phyloP scores from a whole-genome alignment of 2,329 filamentous ascomycete genomes.

The Scedosporium minutisporum region DNA sequence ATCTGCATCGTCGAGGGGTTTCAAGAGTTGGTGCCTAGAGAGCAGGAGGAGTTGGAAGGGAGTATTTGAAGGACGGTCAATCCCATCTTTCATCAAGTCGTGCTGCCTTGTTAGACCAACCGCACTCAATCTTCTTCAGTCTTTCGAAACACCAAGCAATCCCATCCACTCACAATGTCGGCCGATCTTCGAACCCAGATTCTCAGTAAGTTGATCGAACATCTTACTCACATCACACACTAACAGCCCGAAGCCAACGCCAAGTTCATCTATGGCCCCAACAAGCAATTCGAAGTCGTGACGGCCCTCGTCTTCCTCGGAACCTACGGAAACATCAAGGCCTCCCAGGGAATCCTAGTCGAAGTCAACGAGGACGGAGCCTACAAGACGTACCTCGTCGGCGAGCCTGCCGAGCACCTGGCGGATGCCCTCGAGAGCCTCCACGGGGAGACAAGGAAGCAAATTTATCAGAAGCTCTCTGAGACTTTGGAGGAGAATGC shows the following conservation, averaged over 20 bases:
- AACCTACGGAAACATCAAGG: not conserved
- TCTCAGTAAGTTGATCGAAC: no score
- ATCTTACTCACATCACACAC: no score
- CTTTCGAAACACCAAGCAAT: no score
- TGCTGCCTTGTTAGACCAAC: no score
- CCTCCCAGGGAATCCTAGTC: not conserved
- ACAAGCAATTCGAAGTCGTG: not conserved
- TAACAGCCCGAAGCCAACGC: not conserved
- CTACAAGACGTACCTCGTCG: not conserved
- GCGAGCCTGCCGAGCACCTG: not conserved
- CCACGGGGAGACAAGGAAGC: not conserved
- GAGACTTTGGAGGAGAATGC: not conserved
- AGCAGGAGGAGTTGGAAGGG: no score
- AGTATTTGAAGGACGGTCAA: no score
- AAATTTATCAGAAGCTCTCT: not conserved
- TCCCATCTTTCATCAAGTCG: no score
- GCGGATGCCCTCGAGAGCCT: not conserved
- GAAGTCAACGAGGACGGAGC: not conserved
- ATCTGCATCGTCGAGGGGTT: no score
- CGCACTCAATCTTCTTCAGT: no score
- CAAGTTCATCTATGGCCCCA: not conserved
- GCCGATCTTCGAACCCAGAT: no score
- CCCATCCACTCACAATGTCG: no score
- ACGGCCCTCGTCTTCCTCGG: not conserved
- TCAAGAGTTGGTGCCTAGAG: no score